These are phyloP conservation scores for Corchorus capsularis DNA, from an alignment of 345 rosid genomes.

Conservation along the genomic window DNA sequence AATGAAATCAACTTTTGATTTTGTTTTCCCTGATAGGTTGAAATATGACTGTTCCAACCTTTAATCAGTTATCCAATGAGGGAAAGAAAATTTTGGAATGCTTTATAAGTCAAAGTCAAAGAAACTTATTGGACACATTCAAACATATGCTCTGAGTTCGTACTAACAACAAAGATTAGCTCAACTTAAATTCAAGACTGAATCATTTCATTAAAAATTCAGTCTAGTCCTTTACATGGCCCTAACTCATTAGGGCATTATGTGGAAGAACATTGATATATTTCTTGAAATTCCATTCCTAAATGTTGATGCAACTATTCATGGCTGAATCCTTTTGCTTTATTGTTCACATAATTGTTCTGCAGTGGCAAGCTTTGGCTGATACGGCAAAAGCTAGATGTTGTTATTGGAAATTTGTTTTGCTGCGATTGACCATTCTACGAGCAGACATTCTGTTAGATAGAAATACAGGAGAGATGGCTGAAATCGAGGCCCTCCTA, in stretches of 20 bases:
- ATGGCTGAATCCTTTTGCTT: background rate
- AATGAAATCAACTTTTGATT: background rate
- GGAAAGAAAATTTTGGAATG: background rate
- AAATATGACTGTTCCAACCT: background rate
- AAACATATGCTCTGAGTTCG: background rate
- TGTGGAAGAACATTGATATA: background rate
- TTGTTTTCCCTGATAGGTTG: background rate
- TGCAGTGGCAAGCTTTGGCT: slow-evolving; percentile 90
- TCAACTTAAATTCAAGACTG: background rate
- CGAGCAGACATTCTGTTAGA: slow-evolving; percentile 68
- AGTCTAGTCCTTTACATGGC: background rate
- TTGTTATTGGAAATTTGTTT: slow-evolving; percentile 92
- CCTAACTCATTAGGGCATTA: background rate
- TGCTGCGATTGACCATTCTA: slow-evolving; percentile 69
- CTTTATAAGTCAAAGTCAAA: background rate
- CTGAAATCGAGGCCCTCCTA: slow-evolving; percentile 77
- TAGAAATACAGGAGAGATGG: slow-evolving; percentile 52
- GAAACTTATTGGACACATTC: background rate
- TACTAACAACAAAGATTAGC: slow-evolving; percentile 1
- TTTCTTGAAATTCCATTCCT: slow-evolving; percentile 9
- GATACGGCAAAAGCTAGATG: slow-evolving; percentile 67
- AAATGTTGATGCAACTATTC: background rate
- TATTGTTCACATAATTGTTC: slow-evolving; percentile 26
- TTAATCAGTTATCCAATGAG: background rate
- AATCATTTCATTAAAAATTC: background rate